Base-by-base conservation (phyloP, 2,329 filamentous ascomycete genomes). In the Penicillium sp. region DNA sequence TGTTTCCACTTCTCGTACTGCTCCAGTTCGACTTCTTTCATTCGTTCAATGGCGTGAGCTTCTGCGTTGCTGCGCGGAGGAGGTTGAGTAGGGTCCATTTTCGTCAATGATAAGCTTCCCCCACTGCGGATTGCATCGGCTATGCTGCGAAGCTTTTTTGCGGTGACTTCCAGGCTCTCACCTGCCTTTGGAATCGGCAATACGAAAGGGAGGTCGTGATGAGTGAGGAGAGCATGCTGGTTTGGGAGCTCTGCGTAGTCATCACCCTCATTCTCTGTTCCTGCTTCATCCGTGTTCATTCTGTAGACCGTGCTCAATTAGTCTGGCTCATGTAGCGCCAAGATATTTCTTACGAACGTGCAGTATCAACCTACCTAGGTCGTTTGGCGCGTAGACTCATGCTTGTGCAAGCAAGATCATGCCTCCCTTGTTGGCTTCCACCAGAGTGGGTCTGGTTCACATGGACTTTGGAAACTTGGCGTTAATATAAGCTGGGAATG, bases 141-240 rank as follows among this genome's bases (percentile, higher is more conserved):
- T 11, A 60, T 27, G 24, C 22, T 35, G 22, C 46, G 35, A 3
- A 62, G 27, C 43, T 62, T 62, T n/a, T 35, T 31, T 14, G 42
- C 51, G 3, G 54, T 59, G 24, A 29, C 42, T 29, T 60, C 65
- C 14, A 67, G 46, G 44, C 54, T 61, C 24, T 67, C 62, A 4
- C 42, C 46, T 16, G 39, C n/a, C 24, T 37, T 27, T 0, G 59
- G 57, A 6, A 59, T 45, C 2, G 57, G 48, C 27, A 62, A 26
- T 19, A 59, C 14, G 35, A 61, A 55, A 8, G 59, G 57, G 22
- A 59, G 39, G 22, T 52, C 79, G 0, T 52, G 21, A 22, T 22
- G 37, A 26, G 24, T 55, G 26, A 58, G 39, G 31, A 35, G 42
- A 37, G 56, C 56, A 10, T 51, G 39, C 14, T 46, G 24, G 5